phyloP scores from a whole-genome alignment of 2,329 filamentous ascomycete genomes.

The Cladobotryum protrusum region DNA sequence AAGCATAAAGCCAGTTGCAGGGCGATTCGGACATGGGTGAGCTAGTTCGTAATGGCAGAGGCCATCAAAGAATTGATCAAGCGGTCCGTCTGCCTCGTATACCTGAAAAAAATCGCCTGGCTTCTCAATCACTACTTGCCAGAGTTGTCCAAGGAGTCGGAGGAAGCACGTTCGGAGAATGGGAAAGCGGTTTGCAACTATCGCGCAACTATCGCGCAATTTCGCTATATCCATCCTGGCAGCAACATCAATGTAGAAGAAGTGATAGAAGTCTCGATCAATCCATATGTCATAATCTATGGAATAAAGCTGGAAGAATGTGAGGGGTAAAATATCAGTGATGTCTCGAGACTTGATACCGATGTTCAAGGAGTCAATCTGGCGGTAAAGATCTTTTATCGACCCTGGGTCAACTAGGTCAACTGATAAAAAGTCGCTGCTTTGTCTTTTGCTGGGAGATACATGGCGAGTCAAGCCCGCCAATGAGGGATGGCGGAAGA shows the following conservation, averaged over 20 bases:
- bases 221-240: slow-evolving; percentile 13
- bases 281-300: slow-evolving; percentile 1
- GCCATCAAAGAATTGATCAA: slow-evolving; percentile 9
- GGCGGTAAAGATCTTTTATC: slow-evolving; percentile 1
- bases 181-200: slow-evolving; percentile 12
- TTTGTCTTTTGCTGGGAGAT: too few species aligned
- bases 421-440: background rate
- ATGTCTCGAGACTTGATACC: slow-evolving; percentile 3
- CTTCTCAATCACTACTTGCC: slow-evolving; percentile 17
- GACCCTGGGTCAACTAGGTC: slow-evolving; percentile 8
- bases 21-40: slow-evolving; percentile 1
- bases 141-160: slow-evolving; percentile 12
- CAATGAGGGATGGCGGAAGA: slow-evolving; percentile 2
- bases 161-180: slow-evolving; percentile 20
- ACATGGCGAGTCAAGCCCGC: background rate
- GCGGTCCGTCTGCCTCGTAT: slow-evolving; percentile 1
- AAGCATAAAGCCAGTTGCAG: slow-evolving; percentile 14
- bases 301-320: slow-evolving; percentile 12
- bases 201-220: slow-evolving; percentile 12
- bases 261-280: slow-evolving; percentile 16
- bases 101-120: slow-evolving; percentile 9
- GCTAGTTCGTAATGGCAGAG: slow-evolving; percentile 11
- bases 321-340: slow-evolving; percentile 16
- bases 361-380: slow-evolving; percentile 6
- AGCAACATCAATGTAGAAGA: slow-evolving; percentile 17